Conservation (phyloP, 208 protist genomes). For the Wallacemonas sp. region DNA sequence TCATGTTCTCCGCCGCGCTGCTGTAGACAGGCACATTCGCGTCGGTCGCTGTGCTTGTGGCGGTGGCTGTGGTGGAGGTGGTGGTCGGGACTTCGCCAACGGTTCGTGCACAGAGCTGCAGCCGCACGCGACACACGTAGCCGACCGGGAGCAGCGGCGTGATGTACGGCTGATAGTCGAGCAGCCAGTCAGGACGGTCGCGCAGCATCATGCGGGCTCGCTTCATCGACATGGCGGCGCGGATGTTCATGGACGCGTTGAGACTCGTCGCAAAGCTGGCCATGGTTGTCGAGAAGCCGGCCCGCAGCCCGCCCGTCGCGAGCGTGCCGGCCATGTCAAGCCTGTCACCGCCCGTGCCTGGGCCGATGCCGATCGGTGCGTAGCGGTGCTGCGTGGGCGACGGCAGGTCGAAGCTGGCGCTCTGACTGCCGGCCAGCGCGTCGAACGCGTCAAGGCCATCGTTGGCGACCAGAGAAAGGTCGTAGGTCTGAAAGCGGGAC, state of each 20-base stretch:
- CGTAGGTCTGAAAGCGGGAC: slow-evolving; percentile 71
- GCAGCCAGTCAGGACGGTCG: slow-evolving; percentile 53
- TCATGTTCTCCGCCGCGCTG: slow-evolving; percentile 34
- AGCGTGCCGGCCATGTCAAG: slow-evolving; percentile 1
- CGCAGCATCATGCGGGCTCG: slow-evolving; percentile 59
- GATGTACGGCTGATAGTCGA: slow-evolving; percentile 71
- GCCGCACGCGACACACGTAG: slow-evolving; percentile 62
- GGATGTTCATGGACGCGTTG: slow-evolving; percentile 59
- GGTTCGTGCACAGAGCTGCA: slow-evolving; percentile 41
- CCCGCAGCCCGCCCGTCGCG: slow-evolving; percentile 2
- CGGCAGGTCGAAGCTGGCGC: background rate
- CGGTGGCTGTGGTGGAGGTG: background rate
- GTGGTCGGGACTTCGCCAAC: slow-evolving; percentile 6
- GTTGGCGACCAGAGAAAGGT: slow-evolving; percentile 39
- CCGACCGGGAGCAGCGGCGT: slow-evolving; percentile 71
- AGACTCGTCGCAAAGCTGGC: slow-evolving; percentile 47
- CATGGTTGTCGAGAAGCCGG: slow-evolving; percentile 17
- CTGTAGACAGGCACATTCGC: background rate
- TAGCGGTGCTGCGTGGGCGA: background rate
- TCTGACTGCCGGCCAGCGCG: background rate
- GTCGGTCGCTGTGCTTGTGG: background rate
- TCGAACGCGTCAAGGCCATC: slow-evolving; percentile 11
- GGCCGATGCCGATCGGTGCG: slow-evolving; percentile 31
- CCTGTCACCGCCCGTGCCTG: slow-evolving; percentile 29
- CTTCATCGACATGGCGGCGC: slow-evolving; percentile 58